Base-by-base conservation (phyloP, 1,139 yeast genomes). In the Protomyces inundatus region DNA sequence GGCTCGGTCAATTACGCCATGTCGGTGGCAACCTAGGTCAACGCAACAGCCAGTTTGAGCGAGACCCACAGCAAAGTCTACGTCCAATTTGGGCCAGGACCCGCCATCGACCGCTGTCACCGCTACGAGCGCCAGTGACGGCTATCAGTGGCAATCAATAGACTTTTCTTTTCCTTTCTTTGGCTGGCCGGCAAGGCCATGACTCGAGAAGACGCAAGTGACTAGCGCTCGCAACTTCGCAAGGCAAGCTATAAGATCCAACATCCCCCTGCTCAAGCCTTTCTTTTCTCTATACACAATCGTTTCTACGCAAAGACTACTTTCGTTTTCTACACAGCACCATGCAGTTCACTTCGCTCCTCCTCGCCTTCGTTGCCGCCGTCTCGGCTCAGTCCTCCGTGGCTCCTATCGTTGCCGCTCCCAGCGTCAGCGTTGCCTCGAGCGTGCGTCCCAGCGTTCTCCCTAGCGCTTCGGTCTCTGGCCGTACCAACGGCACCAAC, bases 381-480 rank as follows among this genome's bases (percentile, higher is more conserved):
- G 53, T 50, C 53, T 50, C 53, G 35, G 53, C 53, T 7, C 53
- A 50, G 53, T 32, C 53, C 16, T 46, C 51, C 51, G 51, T 16
- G 33, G 37, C 14, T 34, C 12, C 53, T n/a, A 30, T 32, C 53
- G 53, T 34, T 32, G 16, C 36, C 53, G 39, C 9, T 30, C 23
- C 53, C 12, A 34, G 53, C 37, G 23, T 42, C 50, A 16, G 50
- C 30, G 7, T 7, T 7, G 30, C 23, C 50, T 3, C 39, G 30
- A 12, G 53, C 37, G 7, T 30, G 34, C n/a, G 37, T 34, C 53
- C 35, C 23, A 30, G 14, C 53, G 10, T 5, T 32, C 35, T 14
- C 53, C 37, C 33, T 6, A 30, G 33, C 51, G 14, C 33, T 46
- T 23, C 30, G 33, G 30, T 14, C 33, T 16, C 34, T 23, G 51